Conservation (phyloP, 2,329 filamentous ascomycete species). For the Cladophialophora chaetospira region DNA sequence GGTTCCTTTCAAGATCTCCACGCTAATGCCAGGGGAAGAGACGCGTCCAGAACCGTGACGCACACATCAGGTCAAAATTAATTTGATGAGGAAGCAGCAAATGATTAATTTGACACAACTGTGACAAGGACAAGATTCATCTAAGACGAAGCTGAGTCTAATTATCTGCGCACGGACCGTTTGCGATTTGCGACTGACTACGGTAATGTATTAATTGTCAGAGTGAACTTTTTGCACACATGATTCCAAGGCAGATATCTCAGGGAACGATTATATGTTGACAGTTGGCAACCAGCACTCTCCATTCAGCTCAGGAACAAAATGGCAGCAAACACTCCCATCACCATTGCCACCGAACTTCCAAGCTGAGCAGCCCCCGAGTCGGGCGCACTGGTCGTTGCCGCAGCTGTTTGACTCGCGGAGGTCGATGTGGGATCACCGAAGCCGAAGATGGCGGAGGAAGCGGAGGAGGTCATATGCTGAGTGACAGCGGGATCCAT, state of each 20-base stretch:
- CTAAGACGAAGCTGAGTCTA: background rate
- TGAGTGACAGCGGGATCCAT: slow-evolving; percentile 12
- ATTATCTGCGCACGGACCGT: background rate
- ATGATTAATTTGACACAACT: background rate
- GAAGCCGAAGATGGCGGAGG: slow-evolving; percentile 17
- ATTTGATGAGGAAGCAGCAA: too few species aligned
- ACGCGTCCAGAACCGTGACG: background rate
- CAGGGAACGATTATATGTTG: background rate
- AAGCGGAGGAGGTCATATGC: slow-evolving; percentile 24
- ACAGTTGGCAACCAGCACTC: background rate
- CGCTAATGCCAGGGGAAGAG: slow-evolving; percentile 26
- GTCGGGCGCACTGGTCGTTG: slow-evolving; percentile 25
- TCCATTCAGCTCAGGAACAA: slow-evolving; percentile 35
- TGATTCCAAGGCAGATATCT: background rate
- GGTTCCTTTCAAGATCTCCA: slow-evolving; percentile 1
- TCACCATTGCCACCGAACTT: slow-evolving; percentile 37
- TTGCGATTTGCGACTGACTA: background rate
- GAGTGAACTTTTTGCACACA: background rate
- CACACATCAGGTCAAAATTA: too few species aligned
- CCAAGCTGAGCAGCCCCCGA: slow-evolving; percentile 35
- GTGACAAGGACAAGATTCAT: background rate
- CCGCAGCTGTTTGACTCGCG: slow-evolving; percentile 24
- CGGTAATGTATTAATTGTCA: background rate
- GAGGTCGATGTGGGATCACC: slow-evolving; percentile 26
- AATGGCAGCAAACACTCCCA: slow-evolving; percentile 40